Conservation (phyloP, 495 filamentous ascomycete genomes). For the Aspergillus kassunensis region DNA sequence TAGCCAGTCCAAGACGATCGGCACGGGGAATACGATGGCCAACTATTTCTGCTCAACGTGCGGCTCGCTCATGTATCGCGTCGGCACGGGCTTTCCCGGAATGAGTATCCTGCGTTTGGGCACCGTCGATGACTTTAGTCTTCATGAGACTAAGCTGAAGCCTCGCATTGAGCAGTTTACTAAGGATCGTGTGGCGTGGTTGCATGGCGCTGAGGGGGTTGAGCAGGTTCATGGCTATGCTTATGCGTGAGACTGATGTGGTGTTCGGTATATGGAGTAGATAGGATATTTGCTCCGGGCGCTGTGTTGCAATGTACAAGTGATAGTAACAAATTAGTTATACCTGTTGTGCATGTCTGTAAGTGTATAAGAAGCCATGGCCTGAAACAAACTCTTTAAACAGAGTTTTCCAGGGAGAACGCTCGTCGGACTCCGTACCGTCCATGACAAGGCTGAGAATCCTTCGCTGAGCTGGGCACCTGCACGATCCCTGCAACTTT, state of each 20-base stretch:
- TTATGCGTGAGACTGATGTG: background rate
- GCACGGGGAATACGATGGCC: background rate
- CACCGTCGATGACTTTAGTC: background rate
- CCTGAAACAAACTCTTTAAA: too few species aligned
- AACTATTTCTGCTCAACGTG: background rate
- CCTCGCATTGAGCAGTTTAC: slow-evolving; percentile 2
- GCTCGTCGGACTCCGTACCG: too few species aligned
- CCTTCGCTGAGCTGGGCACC: too few species aligned
- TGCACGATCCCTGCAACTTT: too few species aligned
- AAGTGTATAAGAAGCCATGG: too few species aligned
- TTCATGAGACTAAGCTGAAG: background rate
- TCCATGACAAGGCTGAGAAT: too few species aligned
- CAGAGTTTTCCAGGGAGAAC: too few species aligned
- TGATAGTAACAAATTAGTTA: too few species aligned
- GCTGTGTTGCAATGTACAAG: too few species aligned
- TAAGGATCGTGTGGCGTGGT: slow-evolving; percentile 1
- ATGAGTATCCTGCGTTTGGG: slow-evolving; percentile 1
- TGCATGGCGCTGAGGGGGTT: background rate
- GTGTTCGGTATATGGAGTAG: too few species aligned
- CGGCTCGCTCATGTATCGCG: slow-evolving; percentile 4
- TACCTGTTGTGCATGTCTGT: too few species aligned
- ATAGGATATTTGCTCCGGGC: too few species aligned
- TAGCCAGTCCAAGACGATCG: background rate
- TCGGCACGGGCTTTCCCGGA: background rate
- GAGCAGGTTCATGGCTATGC: background rate